Percentiles rank a stretch among this genome's conserved stretches.
Conservation (phyloP, 2,329 filamentous ascomycete genomes). For the Aspergillus fumigatus region DNA sequence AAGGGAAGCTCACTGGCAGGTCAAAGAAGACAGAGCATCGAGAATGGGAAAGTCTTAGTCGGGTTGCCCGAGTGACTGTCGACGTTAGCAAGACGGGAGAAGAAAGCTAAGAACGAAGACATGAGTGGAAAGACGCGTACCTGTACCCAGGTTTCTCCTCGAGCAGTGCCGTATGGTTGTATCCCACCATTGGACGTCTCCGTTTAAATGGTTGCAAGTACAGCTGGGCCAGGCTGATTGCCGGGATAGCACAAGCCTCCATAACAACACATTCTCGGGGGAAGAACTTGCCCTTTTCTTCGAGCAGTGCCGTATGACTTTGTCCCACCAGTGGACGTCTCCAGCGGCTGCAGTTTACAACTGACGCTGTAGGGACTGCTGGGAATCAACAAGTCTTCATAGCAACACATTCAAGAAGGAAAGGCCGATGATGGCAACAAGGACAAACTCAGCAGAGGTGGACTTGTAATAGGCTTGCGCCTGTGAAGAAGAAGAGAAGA, state of each 20-base stretch:
- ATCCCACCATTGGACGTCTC: too few species aligned
- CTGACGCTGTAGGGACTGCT: neutral
- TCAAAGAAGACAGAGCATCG: neutral
- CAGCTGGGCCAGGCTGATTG: too few species aligned
- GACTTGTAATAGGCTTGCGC: neutral
- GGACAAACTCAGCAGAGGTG: neutral
- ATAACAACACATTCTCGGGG: too few species aligned
- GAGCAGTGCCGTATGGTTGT: too few species aligned
- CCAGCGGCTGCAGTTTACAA: neutral
- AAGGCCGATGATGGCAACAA: neutral
- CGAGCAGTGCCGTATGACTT: neutral
- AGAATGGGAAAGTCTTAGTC: neutral
- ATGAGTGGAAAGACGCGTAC: neutral
- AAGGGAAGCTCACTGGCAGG: neutral
- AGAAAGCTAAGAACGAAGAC: neutral
- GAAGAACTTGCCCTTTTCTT: neutral
- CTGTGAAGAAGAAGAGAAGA: neutral
- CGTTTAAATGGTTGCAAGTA: too few species aligned
- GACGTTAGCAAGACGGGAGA: neutral
- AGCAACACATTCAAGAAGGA: neutral
- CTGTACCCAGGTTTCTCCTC: neutral
- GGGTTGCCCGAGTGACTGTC: neutral
- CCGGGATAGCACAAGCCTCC: too few species aligned
- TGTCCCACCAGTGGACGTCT: neutral
- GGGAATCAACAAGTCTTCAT: neutral